These are phyloP conservation scores for Spergularia azorica DNA, from an alignment of 179 eudicot genomes.

Conservation along the genomic window DNA sequence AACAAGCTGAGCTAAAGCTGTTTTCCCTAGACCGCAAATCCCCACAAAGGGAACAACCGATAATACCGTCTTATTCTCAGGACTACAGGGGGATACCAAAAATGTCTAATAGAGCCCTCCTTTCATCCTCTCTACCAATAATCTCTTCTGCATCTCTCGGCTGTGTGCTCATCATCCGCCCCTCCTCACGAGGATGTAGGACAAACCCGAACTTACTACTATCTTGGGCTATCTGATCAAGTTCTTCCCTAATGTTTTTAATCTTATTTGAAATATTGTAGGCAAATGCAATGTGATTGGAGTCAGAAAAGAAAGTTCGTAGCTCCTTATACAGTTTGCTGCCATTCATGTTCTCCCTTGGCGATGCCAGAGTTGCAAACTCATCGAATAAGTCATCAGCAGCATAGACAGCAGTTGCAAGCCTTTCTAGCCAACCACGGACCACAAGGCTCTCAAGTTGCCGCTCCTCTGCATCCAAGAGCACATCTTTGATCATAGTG, in stretches of 20 bases:
- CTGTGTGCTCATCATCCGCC: not conserved
- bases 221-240: slow-evolving; percentile 17
- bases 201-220: not conserved
- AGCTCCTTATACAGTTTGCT: not conserved
- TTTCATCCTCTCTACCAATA: slow-evolving; percentile 19
- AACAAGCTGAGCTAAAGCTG: slow-evolving; percentile 30
- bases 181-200: slow-evolving; percentile 5
- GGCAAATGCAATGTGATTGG: not conserved
- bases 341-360: not conserved
- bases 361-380: slow-evolving; percentile 11
- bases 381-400: slow-evolving; percentile 43
- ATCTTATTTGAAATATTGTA: slow-evolving; percentile 8
- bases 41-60: slow-evolving; percentile 25
- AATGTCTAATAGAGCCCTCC: not conserved
- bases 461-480: slow-evolving; percentile 33
- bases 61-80: not conserved
- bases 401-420: slow-evolving; percentile 19
- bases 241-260: slow-evolving; percentile 12
- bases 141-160: not conserved
- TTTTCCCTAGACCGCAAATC: slow-evolving; percentile 30
- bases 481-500: slow-evolving; percentile 28
- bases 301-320: not conserved
- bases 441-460: slow-evolving; percentile 23
- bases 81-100: not conserved
- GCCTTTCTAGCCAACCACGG: slow-evolving; percentile 31